Evolutionary conservation across 2,329 filamentous ascomycete genomes (phyloP).

Genomic region (Scleromitrula shiraiana): DNA sequence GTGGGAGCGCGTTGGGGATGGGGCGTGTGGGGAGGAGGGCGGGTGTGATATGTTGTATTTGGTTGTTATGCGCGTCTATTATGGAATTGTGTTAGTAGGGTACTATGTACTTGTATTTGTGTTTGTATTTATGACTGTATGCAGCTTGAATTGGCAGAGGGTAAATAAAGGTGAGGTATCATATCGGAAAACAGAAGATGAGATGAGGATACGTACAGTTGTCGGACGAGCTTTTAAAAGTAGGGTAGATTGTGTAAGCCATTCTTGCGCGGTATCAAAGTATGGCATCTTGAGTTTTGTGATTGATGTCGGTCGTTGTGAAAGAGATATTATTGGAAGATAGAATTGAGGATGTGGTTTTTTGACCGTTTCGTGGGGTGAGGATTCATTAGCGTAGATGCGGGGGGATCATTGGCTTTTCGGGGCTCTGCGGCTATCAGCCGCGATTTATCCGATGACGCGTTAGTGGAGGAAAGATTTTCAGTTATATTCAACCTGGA

Average conservation of each 20-base stretch:
- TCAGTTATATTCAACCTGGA: background rate
- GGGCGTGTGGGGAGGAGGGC: conserved; percentile 26
- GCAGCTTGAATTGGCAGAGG: conserved; percentile 3
- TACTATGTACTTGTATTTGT: no score
- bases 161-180: conserved; percentile 3
- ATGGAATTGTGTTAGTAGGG: conserved; percentile 10
- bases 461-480: no score
- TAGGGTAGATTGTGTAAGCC: conserved; percentile 79
- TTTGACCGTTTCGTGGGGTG: background rate
- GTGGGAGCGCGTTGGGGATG: conserved; percentile 9
- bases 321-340: background rate
- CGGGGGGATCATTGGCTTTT: no score
- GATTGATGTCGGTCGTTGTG: no score
- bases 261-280: conserved; percentile 77
- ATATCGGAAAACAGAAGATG: conserved; percentile 1
- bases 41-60: conserved; percentile 68
- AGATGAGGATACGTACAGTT: conserved; percentile 50
- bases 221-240: conserved; percentile 80
- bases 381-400: no score
- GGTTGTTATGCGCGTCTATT: conserved; percentile 80
- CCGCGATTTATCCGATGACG: background rate
- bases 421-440: no score
- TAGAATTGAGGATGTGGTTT: background rate
- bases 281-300: conserved; percentile 76
- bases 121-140: conserved; percentile 6